Evolutionary conservation across 495 filamentous ascomycete genomes (phyloP).

Genomic region (Hypoxylon lienhwacheense): DNA sequence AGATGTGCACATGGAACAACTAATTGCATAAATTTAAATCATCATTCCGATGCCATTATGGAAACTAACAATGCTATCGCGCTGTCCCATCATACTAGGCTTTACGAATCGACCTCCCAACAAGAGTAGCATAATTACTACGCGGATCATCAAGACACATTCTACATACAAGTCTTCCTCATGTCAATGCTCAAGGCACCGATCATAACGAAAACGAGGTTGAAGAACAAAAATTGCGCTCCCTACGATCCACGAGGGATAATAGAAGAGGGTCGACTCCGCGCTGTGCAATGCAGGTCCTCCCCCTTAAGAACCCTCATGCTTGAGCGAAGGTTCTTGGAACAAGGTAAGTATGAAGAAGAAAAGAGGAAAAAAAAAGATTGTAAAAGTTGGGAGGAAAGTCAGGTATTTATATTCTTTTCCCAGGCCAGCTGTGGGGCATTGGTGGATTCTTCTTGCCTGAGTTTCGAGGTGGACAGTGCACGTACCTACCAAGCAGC

Average conservation of each 20-base stretch:
- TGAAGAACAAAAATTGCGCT: constrained; percentile 39
- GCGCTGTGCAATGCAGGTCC: constrained; percentile 81
- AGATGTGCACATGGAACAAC: not conserved
- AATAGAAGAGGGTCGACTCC: constrained; percentile 68
- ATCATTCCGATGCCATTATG: too few species aligned
- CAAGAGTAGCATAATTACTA: too few species aligned
- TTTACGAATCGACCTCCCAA: too few species aligned
- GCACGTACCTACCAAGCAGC: not conserved
- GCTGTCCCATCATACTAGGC: too few species aligned
- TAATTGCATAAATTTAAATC: not conserved
- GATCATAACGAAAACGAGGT: constrained; percentile 34
- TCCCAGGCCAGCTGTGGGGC: not conserved
- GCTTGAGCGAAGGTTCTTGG: constrained; percentile 63
- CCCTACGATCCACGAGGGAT: constrained; percentile 68
- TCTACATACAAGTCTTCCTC: constrained; percentile 31
- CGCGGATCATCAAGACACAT: too few species aligned
- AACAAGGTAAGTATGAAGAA: constrained; percentile 81
- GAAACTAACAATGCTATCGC: too few species aligned
- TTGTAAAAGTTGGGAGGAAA: constrained; percentile 3
- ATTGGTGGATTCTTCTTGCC: too few species aligned
- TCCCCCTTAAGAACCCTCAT: constrained; percentile 60
- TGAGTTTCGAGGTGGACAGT: not conserved
- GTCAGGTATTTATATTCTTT: constrained; percentile 27
- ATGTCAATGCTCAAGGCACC: constrained; percentile 29
- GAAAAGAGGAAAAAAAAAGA: constrained; percentile 41